A percentile compares a stretch with the other conserved stretches of the same genome.
Evolutionary conservation across 306 rosid genomes (phyloP).

Genomic region (Ochetophila trinervis): DNA sequence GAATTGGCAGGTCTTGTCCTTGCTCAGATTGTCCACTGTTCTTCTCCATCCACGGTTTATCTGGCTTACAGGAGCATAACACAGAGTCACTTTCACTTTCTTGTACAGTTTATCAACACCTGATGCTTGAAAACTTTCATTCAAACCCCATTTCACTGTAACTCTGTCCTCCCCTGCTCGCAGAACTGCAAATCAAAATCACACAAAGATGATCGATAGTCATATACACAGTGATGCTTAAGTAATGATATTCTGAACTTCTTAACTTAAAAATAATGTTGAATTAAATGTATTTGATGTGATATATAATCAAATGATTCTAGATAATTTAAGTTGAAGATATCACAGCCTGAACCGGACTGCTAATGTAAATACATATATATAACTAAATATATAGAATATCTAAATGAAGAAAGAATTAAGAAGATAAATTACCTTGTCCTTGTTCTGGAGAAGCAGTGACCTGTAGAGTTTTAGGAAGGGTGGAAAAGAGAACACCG

Average conservation of each 20-base stretch:
- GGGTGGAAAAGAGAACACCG: conserved; percentile 17
- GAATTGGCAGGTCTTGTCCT: conserved; percentile 22
- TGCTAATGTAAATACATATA: too few relatives aligned
- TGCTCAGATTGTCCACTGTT: conserved; percentile 6
- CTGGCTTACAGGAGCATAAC: conserved; percentile 22
- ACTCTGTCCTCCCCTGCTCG: conserved; percentile 18
- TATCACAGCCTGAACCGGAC: too few relatives aligned
- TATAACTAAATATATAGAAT: background rate
- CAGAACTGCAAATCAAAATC: background rate
- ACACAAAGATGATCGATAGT: background rate
- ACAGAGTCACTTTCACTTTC: conserved; percentile 17
- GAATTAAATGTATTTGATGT: too few relatives aligned
- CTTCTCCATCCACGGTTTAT: conserved; percentile 13
- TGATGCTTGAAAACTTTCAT: background rate
- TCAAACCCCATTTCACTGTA: conserved; percentile 12
- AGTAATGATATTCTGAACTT: too few relatives aligned
- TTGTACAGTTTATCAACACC: background rate
- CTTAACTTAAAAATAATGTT: too few relatives aligned
- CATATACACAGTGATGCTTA: too few relatives aligned
- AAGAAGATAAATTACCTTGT: conserved; percentile 5
- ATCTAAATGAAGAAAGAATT: background rate
- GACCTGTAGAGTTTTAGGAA: conserved; percentile 5
- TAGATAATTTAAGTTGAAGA: too few relatives aligned
- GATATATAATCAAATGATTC: too few relatives aligned
- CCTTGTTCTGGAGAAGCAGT: conserved; percentile 10